A percentile compares a stretch with the other conserved stretches of the same genome.
These are phyloP conservation scores for Exophiala viscosa DNA, from an alignment of 2,329 filamentous ascomycete genomes.

Conservation along the genomic window DNA sequence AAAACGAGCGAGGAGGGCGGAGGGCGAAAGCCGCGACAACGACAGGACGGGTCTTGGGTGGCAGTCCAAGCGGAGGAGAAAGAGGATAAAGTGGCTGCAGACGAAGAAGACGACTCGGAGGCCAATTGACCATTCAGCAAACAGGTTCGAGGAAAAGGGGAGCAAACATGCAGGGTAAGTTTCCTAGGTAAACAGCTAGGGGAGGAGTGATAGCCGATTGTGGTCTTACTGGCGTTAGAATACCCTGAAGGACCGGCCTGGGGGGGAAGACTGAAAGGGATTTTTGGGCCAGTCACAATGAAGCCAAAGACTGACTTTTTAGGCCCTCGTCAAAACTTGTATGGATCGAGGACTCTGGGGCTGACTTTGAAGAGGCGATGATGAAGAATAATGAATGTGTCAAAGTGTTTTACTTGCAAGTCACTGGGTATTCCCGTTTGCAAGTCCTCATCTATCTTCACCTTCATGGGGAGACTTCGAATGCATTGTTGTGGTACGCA, in stretches of 20 bases:
- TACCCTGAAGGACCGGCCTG: background rate
- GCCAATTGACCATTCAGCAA: background rate
- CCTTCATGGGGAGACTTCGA: too few species aligned
- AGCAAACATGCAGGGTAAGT: background rate
- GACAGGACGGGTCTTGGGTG: background rate
- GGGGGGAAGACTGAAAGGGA: background rate
- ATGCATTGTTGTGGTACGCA: too few species aligned
- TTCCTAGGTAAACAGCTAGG: background rate
- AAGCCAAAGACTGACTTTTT: background rate
- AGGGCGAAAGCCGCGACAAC: background rate
- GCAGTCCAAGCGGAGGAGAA: background rate
- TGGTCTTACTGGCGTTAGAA: background rate
- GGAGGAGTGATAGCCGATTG: background rate
- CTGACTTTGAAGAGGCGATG: too few species aligned
- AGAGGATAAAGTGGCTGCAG: conserved; percentile 1
- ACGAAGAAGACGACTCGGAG: background rate
- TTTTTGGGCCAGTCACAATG: background rate
- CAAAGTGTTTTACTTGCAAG: too few species aligned
- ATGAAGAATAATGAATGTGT: too few species aligned
- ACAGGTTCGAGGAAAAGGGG: background rate
- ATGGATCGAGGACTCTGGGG: too few species aligned
- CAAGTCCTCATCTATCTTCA: too few species aligned
- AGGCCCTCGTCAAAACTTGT: background rate
- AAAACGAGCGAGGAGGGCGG: background rate
- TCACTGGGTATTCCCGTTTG: too few species aligned